A percentile compares a stretch with the other conserved stretches of the same genome.
Evolutionary conservation across 345 rosid species (phyloP).

Genomic region (Leavenworthia alabamica): DNA sequence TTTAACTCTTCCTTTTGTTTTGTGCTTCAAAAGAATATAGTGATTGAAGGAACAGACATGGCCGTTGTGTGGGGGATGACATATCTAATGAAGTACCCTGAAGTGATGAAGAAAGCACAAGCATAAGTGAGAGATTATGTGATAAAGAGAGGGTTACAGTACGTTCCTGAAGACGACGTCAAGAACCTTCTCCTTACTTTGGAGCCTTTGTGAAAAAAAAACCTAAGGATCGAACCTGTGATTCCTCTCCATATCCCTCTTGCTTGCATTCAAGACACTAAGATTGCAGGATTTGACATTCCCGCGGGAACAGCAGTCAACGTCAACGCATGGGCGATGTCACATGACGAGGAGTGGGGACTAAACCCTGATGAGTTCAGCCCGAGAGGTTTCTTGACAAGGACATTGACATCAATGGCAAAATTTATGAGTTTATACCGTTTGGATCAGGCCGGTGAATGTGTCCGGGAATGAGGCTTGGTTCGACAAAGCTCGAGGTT

Average conservation of each 20-base stretch:
- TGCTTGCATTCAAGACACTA: conserved; percentile 24
- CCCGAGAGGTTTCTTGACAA: conserved; percentile 37
- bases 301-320: conserved; percentile 25
- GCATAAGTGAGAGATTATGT: conserved; percentile 14
- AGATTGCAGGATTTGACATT: conserved; percentile 27
- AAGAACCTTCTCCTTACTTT: conserved; percentile 27
- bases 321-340: conserved; percentile 32
- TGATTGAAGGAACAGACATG: conserved; percentile 30
- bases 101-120: conserved; percentile 31
- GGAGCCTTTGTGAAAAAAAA: conserved; percentile 34
- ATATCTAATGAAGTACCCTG: conserved; percentile 30
- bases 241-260: conserved; percentile 33
- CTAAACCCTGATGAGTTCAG: conserved; percentile 31
- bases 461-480: conserved; percentile 37
- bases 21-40: conserved; percentile 19
- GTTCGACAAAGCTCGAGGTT: conserved; percentile 31
- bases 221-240: conserved; percentile 28
- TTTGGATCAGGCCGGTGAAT: conserved; percentile 36
- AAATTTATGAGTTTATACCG: conserved; percentile 35
- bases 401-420: conserved; percentile 36
- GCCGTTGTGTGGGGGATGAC: conserved; percentile 39
- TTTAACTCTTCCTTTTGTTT: background rate
- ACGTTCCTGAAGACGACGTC: conserved; percentile 32
- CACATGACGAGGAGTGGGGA: conserved; percentile 34
- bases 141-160: background rate